Percentiles rank a stretch among this genome's conserved stretches.
Evolutionary conservation across 805 yeast genomes (phyloP).

Genomic region (Suhomyces emberorum): DNA sequence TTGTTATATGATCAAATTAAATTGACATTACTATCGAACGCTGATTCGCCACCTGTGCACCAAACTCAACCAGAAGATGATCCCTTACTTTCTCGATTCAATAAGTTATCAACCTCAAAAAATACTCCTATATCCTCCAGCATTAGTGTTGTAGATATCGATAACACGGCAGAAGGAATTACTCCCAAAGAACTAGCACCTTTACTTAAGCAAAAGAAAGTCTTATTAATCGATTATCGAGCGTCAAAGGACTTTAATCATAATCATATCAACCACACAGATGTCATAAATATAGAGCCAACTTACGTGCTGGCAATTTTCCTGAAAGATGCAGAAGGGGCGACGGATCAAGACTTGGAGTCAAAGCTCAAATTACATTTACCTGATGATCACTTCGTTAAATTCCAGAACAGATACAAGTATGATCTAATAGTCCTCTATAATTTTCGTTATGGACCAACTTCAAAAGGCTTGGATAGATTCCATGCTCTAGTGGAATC

Average conservation of each 20-base stretch:
- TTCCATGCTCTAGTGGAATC: conserved; percentile 35
- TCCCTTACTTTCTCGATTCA: conserved; percentile 25
- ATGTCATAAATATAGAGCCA: conserved; percentile 77
- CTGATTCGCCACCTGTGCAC: neutral
- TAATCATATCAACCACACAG: conserved; percentile 58
- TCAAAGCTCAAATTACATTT: conserved; percentile 53
- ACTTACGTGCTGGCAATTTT: conserved; percentile 15
- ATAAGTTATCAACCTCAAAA: conserved; percentile 12
- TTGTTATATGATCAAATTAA: conserved; percentile 7
- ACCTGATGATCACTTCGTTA: conserved; percentile 50
- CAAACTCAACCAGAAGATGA: conserved; percentile 9
- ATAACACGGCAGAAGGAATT: conserved; percentile 12
- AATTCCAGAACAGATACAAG: conserved; percentile 50
- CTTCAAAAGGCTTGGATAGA: conserved; percentile 17
- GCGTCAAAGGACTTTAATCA: conserved; percentile 54
- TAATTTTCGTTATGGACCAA: conserved; percentile 44
- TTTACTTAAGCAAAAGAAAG: conserved; percentile 6
- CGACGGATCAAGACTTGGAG: conserved; percentile 67
- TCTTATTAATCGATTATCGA: conserved; percentile 73
- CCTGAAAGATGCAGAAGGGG: conserved; percentile 29
- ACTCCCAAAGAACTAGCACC: conserved; percentile 17
- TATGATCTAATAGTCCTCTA: conserved; percentile 68
- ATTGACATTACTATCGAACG: neutral
- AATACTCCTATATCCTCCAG: neutral
- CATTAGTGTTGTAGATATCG: neutral